Evolutionary conservation across 2,329 filamentous ascomycete genomes (phyloP), one percentile per base, ranked within the genome.

Genomic region (Aureobasidium lini): DNA sequence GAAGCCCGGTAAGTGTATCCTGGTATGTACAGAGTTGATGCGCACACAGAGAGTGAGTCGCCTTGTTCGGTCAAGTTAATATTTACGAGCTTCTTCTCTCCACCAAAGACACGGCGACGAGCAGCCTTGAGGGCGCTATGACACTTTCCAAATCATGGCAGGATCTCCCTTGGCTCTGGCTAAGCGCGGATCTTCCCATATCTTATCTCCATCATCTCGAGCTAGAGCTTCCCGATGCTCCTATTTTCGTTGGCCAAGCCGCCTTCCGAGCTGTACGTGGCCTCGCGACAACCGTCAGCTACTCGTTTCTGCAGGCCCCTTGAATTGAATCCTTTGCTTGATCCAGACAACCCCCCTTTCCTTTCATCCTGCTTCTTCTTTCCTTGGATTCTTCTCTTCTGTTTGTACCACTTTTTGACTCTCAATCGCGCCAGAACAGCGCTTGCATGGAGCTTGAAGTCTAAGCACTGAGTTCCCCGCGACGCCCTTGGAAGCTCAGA

Each of bases 391-490:
- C 48, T 46, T 53, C 34, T 13, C 40, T 52, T 53, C 32, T 44
- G 9, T 23, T 43, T 50, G 37, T 18, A 39, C 32, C 48, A 29
- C 48, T 53, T 43, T 36, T 29, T 15, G 10, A 18, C 29, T 23
- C 29, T 40, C 54, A 57, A 40, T 48, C 16, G 43, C 43, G 36
- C 52, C 16, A 43, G 32, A 11, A 13, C 29, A 44, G 52, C 42
- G 54, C 15, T 57, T 57, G 54, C 23, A 57, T 57, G 54, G 42
- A 47, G 54, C 54, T 48, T 48, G 54, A 34, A 57, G 54, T 48
- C 31, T 57, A 43, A 59, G 10, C 29, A 52, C 39, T 23, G 37
- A 52, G 13, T 48, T 57, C 43, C 54, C 54, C 54, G 43, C 54
- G 42, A 48, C 29, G 23, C 34, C 18, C 15, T 39, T 39, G 43